Evolutionary conservation across 1,284 basidiomycete genomes (phyloP).

Genomic region (Moesziomyces parantarcticus): DNA sequence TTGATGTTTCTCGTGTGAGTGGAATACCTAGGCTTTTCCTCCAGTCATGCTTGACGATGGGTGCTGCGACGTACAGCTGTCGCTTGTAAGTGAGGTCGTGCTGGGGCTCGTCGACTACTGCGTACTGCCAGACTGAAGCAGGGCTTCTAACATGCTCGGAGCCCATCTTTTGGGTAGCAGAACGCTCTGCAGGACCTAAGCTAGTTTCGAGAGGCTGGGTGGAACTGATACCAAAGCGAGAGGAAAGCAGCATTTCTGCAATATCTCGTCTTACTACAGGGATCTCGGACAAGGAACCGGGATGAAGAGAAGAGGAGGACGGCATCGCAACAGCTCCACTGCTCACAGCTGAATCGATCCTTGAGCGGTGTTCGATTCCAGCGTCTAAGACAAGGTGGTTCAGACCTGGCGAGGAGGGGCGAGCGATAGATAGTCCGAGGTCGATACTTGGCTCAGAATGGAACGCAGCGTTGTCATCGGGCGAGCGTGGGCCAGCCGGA

Average conservation of each 20-base stretch:
- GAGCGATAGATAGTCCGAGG: neutral
- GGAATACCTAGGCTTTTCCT: neutral
- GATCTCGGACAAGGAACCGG: too few species aligned
- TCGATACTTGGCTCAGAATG: too few species aligned
- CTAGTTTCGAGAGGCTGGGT: conserved; percentile 1
- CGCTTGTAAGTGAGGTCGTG: conserved; percentile 6
- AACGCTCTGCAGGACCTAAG: neutral
- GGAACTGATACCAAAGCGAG: neutral
- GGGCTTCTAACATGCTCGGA: neutral
- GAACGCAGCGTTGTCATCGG: too few species aligned
- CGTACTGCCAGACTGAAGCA: conserved; percentile 1
- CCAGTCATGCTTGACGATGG: conserved; percentile 3
- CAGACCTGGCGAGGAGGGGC: neutral
- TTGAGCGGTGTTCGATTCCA: too few species aligned
- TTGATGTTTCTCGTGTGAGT: neutral
- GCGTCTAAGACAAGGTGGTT: neutral
- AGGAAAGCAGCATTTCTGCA: conserved; percentile 1
- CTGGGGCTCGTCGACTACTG: conserved; percentile 18
- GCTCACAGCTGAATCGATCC: neutral
- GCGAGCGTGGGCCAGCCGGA: too few species aligned
- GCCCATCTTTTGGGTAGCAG: conserved; percentile 1
- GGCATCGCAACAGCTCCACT: neutral
- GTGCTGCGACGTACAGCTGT: conserved; percentile 15
- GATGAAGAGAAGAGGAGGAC: neutral
- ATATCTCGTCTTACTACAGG: conserved; percentile 7